Conservation (phyloP, 176 grass and related monocot genomes). For the Eleusine indica region DNA sequence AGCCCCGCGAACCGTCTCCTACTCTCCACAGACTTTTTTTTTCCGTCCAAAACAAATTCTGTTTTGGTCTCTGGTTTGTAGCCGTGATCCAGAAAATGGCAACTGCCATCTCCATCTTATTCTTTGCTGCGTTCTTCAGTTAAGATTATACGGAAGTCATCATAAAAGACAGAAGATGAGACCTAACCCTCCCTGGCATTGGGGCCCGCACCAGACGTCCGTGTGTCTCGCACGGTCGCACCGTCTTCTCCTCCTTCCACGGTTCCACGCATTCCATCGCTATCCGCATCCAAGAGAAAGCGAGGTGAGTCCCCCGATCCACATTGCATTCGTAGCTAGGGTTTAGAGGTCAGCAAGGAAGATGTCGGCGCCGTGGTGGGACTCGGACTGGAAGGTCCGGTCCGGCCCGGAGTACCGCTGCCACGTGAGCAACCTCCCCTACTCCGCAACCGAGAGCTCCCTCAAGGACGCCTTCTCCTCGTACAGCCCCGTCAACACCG, state of each 20-base stretch:
- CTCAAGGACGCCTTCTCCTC: not conserved
- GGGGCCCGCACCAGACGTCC: not conserved
- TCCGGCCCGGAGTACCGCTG: conserved; percentile 9
- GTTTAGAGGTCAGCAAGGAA: not conserved
- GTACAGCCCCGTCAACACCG: not conserved
- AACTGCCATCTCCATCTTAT: too few species aligned
- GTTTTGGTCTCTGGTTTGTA: too few species aligned
- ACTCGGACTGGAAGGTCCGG: not conserved
- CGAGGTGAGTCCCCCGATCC: not conserved
- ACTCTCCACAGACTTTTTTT: too few species aligned
- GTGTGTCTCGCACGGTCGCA: not conserved
- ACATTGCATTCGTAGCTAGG: not conserved
- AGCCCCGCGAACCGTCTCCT: too few species aligned
- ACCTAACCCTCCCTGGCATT: too few species aligned
- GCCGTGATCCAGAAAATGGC: too few species aligned
- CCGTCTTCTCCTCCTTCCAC: not conserved
- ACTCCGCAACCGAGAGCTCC: not conserved
- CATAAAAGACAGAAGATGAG: too few species aligned
- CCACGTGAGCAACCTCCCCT: not conserved
- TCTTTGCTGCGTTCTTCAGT: too few species aligned
- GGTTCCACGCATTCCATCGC: not conserved
- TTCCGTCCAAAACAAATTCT: too few species aligned
- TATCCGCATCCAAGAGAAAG: not conserved
- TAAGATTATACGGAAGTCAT: too few species aligned
- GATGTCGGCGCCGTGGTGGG: conserved; percentile 43